Conservation (phyloP, 192 early-diverging fungal species). For the Polychytrium aggregatum region DNA sequence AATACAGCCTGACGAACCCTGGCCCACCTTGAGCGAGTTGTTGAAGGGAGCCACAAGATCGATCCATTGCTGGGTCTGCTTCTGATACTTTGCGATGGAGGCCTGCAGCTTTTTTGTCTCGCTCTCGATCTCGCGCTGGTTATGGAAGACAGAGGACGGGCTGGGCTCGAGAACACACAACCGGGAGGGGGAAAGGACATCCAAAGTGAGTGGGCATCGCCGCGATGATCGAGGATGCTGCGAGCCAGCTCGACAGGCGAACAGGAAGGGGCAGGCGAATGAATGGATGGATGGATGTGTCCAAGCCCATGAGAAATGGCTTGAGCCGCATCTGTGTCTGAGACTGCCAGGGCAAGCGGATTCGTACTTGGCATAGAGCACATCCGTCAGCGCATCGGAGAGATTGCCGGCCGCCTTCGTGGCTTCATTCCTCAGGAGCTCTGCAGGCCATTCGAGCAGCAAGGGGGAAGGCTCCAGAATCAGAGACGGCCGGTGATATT, state of each 20-base stretch:
- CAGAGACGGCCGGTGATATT: not conserved
- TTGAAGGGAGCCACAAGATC: slow-evolving; percentile 64
- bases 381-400: slow-evolving; percentile 46
- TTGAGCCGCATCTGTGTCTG: not conserved
- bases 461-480: not conserved
- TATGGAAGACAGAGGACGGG: slow-evolving; percentile 45
- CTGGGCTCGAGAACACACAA: slow-evolving; percentile 15
- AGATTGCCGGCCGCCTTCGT: slow-evolving; percentile 30
- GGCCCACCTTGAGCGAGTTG: slow-evolving; percentile 60
- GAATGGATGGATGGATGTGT: not conserved
- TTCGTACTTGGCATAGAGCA: slow-evolving; percentile 27
- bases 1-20: not conserved
- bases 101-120: slow-evolving; percentile 38
- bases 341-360: not conserved
- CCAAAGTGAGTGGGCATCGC: too few relatives aligned
- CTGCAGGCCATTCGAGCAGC: slow-evolving; percentile 20
- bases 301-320: not conserved
- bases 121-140: slow-evolving; percentile 56
- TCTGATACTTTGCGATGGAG: slow-evolving; percentile 35
- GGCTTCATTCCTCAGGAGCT: slow-evolving; percentile 47
- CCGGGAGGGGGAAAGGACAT: too few relatives aligned
- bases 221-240: too few relatives aligned
- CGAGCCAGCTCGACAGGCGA: too few relatives aligned
- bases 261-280: not conserved
- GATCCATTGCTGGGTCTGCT: slow-evolving; percentile 71